phyloP scores from a whole-genome alignment of 306 rosid genomes.

The Ziziphus jujuba region DNA sequence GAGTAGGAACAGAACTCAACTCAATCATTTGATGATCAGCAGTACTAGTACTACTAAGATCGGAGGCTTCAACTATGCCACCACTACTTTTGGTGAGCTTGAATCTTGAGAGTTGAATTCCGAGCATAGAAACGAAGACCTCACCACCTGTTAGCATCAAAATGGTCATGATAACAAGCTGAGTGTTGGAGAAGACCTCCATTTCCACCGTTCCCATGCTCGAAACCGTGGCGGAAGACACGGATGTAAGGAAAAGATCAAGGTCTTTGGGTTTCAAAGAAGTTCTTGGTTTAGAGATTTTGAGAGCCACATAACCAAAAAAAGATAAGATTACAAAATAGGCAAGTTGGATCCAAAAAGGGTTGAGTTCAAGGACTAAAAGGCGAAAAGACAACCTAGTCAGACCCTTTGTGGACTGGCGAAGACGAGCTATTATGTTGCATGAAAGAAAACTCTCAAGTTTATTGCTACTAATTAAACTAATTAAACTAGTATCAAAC shows the following conservation, averaged over 20 bases:
- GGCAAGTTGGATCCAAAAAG: not conserved
- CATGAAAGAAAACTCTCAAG: no score
- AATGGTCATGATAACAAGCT: slow-evolving; percentile 46
- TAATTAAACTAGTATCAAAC: no score
- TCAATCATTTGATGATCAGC: no score
- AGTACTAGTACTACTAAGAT: no score
- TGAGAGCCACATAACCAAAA: not conserved
- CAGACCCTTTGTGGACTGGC: no score
- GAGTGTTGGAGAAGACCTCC: slow-evolving; percentile 55
- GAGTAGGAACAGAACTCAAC: no score
- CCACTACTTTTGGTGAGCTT: not conserved
- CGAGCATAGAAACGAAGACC: slow-evolving; percentile 55
- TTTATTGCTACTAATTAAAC: no score
- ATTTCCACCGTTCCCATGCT: slow-evolving; percentile 72
- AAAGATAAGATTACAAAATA: not conserved
- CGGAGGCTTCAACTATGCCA: no score
- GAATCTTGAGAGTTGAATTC: slow-evolving; percentile 26
- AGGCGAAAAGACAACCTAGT: no score
- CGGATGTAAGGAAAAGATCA: slow-evolving; percentile 68
- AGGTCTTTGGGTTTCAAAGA: not conserved
- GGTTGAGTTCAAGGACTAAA: not conserved
- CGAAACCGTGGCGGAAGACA: slow-evolving; percentile 68
- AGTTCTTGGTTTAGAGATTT: not conserved
- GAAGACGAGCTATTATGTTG: no score
- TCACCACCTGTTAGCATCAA: slow-evolving; percentile 74